phyloP scores from a whole-genome alignment of 1,284 basidiomycete species.

The Pascua sp. region DNA sequence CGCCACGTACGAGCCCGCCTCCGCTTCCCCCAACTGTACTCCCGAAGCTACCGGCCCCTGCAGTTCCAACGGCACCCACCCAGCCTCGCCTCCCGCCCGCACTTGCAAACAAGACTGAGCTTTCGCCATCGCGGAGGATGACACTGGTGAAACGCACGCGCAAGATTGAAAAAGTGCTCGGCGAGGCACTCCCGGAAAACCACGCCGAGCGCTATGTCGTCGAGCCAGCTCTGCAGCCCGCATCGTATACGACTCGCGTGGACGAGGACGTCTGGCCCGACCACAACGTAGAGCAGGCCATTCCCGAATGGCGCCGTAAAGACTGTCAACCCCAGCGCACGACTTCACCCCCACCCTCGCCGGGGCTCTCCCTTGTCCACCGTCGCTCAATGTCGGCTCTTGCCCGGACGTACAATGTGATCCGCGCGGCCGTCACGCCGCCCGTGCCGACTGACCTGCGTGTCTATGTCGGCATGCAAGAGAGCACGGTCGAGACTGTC shows the following conservation, averaged over 20 bases:
- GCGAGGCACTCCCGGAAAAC: conserved; percentile 45
- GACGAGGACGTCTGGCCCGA: conserved; percentile 23
- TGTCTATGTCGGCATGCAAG: conserved; percentile 28
- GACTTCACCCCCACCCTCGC: neutral
- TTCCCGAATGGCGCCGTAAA: conserved; percentile 27
- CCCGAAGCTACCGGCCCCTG: too few relatives aligned
- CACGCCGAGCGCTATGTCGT: conserved; percentile 31
- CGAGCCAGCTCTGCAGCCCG: conserved; percentile 22
- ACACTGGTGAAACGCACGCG: conserved; percentile 54
- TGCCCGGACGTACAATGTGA: neutral
- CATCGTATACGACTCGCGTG: conserved; percentile 15
- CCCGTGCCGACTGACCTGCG: conserved; percentile 3
- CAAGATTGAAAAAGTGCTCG: conserved; percentile 74
- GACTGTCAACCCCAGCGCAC: conserved; percentile 18
- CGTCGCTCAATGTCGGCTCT: neutral
- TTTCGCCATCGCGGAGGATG: too few relatives aligned
- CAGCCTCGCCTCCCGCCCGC: too few relatives aligned
- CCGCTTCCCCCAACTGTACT: too few relatives aligned
- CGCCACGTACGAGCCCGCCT: too few relatives aligned
- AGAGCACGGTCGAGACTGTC: conserved; percentile 24
- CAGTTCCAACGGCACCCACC: too few relatives aligned
- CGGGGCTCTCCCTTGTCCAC: neutral
- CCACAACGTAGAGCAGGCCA: neutral
- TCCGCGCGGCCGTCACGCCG: neutral
- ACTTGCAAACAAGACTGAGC: too few relatives aligned